These are phyloP conservation scores for Sisymbrium irio DNA, from an alignment of 345 rosid genomes.

Conservation along the genomic window DNA sequence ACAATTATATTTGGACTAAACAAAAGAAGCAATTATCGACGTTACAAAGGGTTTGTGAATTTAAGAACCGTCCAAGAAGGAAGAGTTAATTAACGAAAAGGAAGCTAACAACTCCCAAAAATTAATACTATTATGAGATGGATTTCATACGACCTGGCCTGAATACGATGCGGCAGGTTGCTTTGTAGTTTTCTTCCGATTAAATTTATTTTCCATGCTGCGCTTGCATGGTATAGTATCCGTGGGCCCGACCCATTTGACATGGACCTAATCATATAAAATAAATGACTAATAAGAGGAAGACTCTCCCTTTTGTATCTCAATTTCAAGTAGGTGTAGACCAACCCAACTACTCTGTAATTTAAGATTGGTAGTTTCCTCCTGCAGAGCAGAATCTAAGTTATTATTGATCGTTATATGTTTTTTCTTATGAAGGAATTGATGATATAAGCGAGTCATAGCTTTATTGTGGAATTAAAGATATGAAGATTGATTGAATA, in stretches of 20 bases:
- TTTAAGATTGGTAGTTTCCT: neutral
- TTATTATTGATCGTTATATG: too few relatives aligned
- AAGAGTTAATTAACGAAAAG: constrained; percentile 1
- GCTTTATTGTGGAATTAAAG: neutral
- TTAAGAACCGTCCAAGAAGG: neutral
- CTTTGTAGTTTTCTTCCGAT: neutral
- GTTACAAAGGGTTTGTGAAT: neutral
- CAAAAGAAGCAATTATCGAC: neutral
- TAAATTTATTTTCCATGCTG: neutral
- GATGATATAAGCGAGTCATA: neutral
- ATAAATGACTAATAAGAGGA: neutral
- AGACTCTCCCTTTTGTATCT: too few relatives aligned
- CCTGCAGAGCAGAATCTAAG: neutral
- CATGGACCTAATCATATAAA: neutral
- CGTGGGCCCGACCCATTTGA: neutral
- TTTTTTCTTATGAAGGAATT: neutral
- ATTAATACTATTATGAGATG: neutral
- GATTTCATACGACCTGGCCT: neutral
- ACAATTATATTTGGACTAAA: neutral
- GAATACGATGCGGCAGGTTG: neutral
- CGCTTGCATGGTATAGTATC: neutral
- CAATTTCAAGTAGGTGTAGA: neutral
- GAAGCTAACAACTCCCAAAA: constrained; percentile 21
- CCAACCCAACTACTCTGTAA: neutral
- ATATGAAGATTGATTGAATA: neutral